Conservation (phyloP, 164 flowering plant genomes). For the Euptelea pleiosperma region DNA sequence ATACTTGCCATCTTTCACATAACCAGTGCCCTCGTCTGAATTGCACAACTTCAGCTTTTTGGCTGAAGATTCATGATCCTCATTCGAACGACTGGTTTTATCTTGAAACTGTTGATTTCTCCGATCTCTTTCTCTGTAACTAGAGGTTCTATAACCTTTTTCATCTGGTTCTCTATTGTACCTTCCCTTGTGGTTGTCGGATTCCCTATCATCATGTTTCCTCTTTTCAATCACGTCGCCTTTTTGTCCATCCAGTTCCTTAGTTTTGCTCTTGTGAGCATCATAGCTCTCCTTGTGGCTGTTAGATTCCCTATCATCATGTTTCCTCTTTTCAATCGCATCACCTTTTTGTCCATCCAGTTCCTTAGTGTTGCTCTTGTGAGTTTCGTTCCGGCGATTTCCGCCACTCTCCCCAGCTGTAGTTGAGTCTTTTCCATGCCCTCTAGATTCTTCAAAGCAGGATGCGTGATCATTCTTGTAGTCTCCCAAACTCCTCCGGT, state of each 20-base stretch:
- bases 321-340: slow-evolving; percentile 37
- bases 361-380: slow-evolving; percentile 35
- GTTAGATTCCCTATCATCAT: slow-evolving; percentile 31
- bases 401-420: slow-evolving; percentile 30
- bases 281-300: no score
- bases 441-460: slow-evolving; percentile 35
- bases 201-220: slow-evolving; percentile 36
- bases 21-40: slow-evolving; percentile 22
- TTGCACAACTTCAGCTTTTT: slow-evolving; percentile 45
- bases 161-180: slow-evolving; percentile 24
- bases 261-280: slow-evolving; percentile 28
- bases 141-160: slow-evolving; percentile 6
- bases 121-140: slow-evolving; percentile 7
- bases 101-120: slow-evolving; percentile 22
- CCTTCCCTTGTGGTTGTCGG: slow-evolving; percentile 29
- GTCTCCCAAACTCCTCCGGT: slow-evolving; percentile 39
- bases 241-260: slow-evolving; percentile 37
- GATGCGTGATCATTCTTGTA: slow-evolving; percentile 29
- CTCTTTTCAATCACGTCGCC: slow-evolving; percentile 34
- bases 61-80: slow-evolving; percentile 33
- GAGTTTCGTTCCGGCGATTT: slow-evolving; percentile 31
- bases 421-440: slow-evolving; percentile 28
- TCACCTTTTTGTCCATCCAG: slow-evolving; percentile 30
- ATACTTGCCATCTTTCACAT: slow-evolving; percentile 36
- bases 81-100: slow-evolving; percentile 21